A percentile compares a stretch with the other conserved stretches of the same genome.
phyloP scores from a whole-genome alignment of 768 basidiomycete species.

The Suillus brevipes region DNA sequence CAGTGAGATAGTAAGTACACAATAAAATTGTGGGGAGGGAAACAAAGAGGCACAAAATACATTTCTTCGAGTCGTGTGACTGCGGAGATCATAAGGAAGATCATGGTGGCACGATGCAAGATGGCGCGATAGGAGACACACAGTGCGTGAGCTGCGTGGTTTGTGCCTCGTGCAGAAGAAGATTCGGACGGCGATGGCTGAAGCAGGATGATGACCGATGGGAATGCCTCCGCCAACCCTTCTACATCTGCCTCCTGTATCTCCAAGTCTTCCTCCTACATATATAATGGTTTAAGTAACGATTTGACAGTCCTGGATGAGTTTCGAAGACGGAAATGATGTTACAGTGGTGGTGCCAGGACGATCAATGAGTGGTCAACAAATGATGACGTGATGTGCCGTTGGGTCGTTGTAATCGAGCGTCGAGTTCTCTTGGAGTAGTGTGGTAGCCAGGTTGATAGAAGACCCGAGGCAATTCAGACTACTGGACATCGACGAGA shows the following conservation, averaged over 20 bases:
- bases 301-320: slow-evolving; percentile 18
- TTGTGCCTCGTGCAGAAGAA: slow-evolving; percentile 7
- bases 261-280: slow-evolving; percentile 1
- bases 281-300: slow-evolving; percentile 22
- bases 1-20: slow-evolving; percentile 5
- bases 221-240: slow-evolving; percentile 11
- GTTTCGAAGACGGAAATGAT: slow-evolving; percentile 13
- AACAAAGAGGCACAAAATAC: background rate
- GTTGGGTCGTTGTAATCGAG: slow-evolving; percentile 13
- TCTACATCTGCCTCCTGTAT: slow-evolving; percentile 9
- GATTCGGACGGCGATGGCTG: slow-evolving; percentile 10
- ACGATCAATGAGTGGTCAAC: slow-evolving; percentile 12
- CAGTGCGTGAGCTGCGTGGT: background rate
- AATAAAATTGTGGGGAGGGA: background rate
- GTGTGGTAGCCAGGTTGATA: slow-evolving; percentile 14
- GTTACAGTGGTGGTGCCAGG: slow-evolving; percentile 19
- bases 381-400: slow-evolving; percentile 14
- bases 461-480: slow-evolving; percentile 10
- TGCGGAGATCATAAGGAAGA: background rate
- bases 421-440: slow-evolving; percentile 9
- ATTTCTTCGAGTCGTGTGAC: background rate
- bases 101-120: slow-evolving; percentile 1
- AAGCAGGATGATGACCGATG: background rate
- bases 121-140: background rate
- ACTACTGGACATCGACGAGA: slow-evolving; percentile 81